Evolutionary conservation across 768 basidiomycete species (phyloP).

Genomic region (Lactarius evosmus): DNA sequence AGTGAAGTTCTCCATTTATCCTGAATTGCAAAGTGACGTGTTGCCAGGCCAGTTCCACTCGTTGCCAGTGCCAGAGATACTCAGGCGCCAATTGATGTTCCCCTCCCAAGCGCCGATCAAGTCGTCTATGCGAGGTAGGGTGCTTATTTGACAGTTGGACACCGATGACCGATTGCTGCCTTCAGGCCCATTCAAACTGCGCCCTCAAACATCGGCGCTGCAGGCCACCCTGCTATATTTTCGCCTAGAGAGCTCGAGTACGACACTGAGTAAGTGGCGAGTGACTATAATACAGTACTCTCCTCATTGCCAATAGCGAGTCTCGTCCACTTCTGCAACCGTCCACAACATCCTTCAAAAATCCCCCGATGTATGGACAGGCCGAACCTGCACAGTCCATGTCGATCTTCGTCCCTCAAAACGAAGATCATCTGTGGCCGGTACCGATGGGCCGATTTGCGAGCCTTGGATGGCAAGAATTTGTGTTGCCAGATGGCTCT

Average conservation of each 20-base stretch:
- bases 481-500: conserved; percentile 68
- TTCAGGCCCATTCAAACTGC: conserved; percentile 25
- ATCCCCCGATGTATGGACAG: conserved; percentile 27
- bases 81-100: conserved; percentile 18
- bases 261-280: conserved; percentile 33
- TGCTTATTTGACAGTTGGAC: background rate
- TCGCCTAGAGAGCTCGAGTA: conserved; percentile 15
- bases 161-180: background rate
- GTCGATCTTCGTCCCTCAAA: conserved; percentile 28
- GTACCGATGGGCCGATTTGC: conserved; percentile 32
- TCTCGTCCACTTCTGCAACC: conserved; percentile 49
- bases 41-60: background rate
- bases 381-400: conserved; percentile 14
- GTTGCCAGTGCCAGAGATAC: conserved; percentile 1
- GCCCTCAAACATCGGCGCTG: conserved; percentile 17
- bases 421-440: conserved; percentile 27
- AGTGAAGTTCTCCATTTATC: background rate
- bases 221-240: conserved; percentile 6
- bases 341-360: conserved; percentile 32
- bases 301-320: conserved; percentile 41
- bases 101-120: conserved; percentile 19
- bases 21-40: background rate
- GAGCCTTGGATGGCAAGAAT: conserved; percentile 71
- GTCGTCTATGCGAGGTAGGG: conserved; percentile 21
- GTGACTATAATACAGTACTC: conserved; percentile 3